These are phyloP conservation scores for Phaeosphaeria sp. DNA, from an alignment of 2,329 filamentous ascomycete species.

Conservation along the genomic window DNA sequence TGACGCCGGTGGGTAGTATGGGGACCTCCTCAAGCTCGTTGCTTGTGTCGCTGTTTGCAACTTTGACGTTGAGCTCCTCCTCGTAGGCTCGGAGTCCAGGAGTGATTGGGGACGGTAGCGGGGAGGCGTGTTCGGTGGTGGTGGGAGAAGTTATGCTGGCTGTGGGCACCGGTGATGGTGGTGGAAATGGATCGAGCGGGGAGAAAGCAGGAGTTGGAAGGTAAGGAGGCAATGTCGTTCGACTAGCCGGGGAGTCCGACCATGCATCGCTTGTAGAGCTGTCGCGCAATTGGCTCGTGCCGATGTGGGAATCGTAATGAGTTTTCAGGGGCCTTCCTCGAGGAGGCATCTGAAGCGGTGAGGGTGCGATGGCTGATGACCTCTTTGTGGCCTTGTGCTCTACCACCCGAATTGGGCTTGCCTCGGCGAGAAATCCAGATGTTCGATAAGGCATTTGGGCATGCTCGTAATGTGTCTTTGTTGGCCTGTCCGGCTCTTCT, in stretches of 20 bases:
- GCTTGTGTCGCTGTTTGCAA: slow-evolving; percentile 44
- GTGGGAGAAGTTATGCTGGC: slow-evolving; percentile 38
- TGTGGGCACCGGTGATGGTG: slow-evolving; percentile 31
- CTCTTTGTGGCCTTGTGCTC: slow-evolving; percentile 24
- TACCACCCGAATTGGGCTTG: slow-evolving; percentile 28
- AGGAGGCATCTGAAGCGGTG: slow-evolving; percentile 27
- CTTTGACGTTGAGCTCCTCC: slow-evolving; percentile 41
- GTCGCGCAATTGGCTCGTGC: slow-evolving; percentile 33
- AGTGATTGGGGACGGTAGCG: slow-evolving; percentile 46
- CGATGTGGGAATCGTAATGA: slow-evolving; percentile 18
- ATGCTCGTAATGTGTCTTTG: slow-evolving; percentile 21
- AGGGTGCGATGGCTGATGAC: slow-evolving; percentile 23
- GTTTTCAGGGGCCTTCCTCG: slow-evolving; percentile 34
- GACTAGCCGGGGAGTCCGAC: slow-evolving; percentile 22
- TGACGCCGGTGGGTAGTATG: slow-evolving; percentile 29
- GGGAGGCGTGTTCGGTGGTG: slow-evolving; percentile 39
- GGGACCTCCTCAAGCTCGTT: slow-evolving; percentile 39
- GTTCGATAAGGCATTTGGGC: slow-evolving; percentile 23
- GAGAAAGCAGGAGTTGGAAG: slow-evolving; percentile 38
- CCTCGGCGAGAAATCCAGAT: slow-evolving; percentile 38
- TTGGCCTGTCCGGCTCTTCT: slow-evolving; percentile 40
- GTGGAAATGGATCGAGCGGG: slow-evolving; percentile 40
- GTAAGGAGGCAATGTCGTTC: slow-evolving; percentile 25
- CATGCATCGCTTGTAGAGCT: slow-evolving; percentile 37
- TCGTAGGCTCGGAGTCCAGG: slow-evolving; percentile 38